phyloP scores from a whole-genome alignment of 176 grass and related monocot species.

The Saccharum spontaneum region DNA sequence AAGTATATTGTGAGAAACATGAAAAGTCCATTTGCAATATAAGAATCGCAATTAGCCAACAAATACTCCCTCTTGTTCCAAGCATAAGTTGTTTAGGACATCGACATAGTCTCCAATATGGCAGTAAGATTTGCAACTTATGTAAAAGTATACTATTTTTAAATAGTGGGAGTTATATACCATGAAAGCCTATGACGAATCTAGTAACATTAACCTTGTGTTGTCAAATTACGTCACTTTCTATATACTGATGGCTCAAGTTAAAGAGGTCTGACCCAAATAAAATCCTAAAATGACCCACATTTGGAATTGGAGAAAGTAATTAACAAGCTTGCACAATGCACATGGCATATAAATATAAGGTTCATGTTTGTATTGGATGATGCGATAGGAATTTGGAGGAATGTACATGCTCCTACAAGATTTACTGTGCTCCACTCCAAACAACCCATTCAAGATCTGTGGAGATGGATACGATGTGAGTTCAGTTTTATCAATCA shows the following conservation, averaged over 20 bases:
- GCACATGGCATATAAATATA: not conserved
- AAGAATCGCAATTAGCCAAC: not conserved
- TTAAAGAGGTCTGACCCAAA: not conserved
- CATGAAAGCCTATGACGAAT: not conserved
- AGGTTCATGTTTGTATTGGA: not conserved
- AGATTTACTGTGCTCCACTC: not conserved
- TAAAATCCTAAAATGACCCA: not conserved
- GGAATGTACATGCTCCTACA: not conserved
- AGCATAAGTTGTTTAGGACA: not conserved
- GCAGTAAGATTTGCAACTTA: not conserved
- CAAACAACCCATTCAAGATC: not conserved
- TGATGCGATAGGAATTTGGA: not conserved
- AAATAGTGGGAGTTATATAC: not conserved
- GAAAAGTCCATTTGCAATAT: not conserved
- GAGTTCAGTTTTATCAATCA: not conserved
- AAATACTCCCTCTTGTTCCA: not conserved
- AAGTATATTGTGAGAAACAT: not conserved
- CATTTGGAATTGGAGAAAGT: not conserved
- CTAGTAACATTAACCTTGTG: not conserved
- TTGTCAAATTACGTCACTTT: not conserved
- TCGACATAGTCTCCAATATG: not conserved
- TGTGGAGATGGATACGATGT: not conserved
- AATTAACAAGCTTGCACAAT: not conserved
- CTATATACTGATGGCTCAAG: not conserved
- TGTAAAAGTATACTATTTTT: not conserved